These are phyloP conservation scores for Wolfiporia cocos DNA, from an alignment of 1,284 basidiomycete species.

Conservation along the genomic window DNA sequence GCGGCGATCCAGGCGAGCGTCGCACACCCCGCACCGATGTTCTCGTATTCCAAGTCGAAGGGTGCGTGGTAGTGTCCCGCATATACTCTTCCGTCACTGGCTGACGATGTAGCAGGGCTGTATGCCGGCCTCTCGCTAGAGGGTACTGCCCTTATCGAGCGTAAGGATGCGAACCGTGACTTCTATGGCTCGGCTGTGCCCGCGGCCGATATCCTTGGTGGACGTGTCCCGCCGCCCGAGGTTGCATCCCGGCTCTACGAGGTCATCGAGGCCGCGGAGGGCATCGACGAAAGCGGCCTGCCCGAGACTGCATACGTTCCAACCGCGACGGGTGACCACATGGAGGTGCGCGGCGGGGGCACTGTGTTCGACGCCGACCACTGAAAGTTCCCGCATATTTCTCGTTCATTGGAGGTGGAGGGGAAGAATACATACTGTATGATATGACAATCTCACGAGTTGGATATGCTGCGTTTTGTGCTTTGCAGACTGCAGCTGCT, in stretches of 20 bases:
- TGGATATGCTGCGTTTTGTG: too few relatives aligned
- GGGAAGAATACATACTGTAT: too few relatives aligned
- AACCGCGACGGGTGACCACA: conserved; percentile 52
- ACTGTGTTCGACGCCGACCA: conserved; percentile 75
- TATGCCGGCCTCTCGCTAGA: conserved; percentile 95
- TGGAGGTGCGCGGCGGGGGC: conserved; percentile 36
- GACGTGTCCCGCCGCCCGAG: conserved; percentile 93
- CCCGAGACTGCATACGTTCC: conserved; percentile 83
- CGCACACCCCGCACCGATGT: conserved; percentile 94
- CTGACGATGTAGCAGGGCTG: too few relatives aligned
- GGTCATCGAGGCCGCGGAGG: conserved; percentile 87
- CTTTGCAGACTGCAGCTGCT: too few relatives aligned
- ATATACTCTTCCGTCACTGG: too few relatives aligned
- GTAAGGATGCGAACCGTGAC: conserved; percentile 90
- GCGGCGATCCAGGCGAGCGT: conserved; percentile 85
- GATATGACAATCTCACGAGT: too few relatives aligned
- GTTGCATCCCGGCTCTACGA: conserved; percentile 93
- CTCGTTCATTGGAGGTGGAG: too few relatives aligned
- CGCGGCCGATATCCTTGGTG: conserved; percentile 84
- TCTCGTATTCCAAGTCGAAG: conserved; percentile 94
- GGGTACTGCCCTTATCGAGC: conserved; percentile 91
- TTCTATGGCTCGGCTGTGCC: conserved; percentile 95
- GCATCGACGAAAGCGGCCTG: conserved; percentile 72
- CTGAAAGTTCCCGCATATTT: too few relatives aligned
- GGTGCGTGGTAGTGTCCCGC: conserved; percentile 40